Evolutionary conservation across 208 protist genomes (phyloP), one percentile per base, ranked within the genome.

Genomic region (Wallacemonas sp.): DNA sequence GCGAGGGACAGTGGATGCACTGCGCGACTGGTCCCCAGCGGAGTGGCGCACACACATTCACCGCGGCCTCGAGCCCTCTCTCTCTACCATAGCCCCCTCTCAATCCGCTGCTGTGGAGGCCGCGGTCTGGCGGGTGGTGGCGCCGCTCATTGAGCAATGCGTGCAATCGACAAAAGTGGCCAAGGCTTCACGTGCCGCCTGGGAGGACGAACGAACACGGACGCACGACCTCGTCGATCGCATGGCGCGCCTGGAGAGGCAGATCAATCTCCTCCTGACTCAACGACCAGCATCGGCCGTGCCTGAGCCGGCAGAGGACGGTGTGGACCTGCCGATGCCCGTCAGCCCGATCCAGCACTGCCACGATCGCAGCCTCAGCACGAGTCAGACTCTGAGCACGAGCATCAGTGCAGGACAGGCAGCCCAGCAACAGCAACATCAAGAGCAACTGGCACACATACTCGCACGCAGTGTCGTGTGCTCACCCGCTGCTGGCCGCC

Each of bases 341-440:
- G n/a, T 58, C 6, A 58, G 52, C 32, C 16, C 52, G 12, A 24
- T 58, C 23, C 30, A 19, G 38, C 17, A 24, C 6, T 58, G 17
- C 17, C 52, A 39, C 52, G 52, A 58, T 24, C 26, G 52, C 16
- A 58, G 52, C 32, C 32, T 58, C 17, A 58, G 52, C 19, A 29
- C 52, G 52, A 58, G 52, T 39, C 52, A 27, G 11, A 43, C n/a
- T 21, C 11, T 58, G 16, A 58, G 52, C 19, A n/a, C n/a, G n/a
- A n/a, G n/a, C n/a, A n/a, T n/a, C n/a, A n/a, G n/a, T n/a, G n/a
- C n/a, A n/a, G n/a, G n/a, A n/a, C n/a, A n/a, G 52, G 6, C 17
- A 43, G 16, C 36, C 29, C 32, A 24, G 23, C 26, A 3, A 29
- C 52, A 34, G 30, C 30, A 3, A 9, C 52, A 29, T n/a, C 52